These are phyloP conservation scores for Dendrocalamus latiflorus DNA, from an alignment of 202 grass and related monocot species.

Conservation along the genomic window DNA sequence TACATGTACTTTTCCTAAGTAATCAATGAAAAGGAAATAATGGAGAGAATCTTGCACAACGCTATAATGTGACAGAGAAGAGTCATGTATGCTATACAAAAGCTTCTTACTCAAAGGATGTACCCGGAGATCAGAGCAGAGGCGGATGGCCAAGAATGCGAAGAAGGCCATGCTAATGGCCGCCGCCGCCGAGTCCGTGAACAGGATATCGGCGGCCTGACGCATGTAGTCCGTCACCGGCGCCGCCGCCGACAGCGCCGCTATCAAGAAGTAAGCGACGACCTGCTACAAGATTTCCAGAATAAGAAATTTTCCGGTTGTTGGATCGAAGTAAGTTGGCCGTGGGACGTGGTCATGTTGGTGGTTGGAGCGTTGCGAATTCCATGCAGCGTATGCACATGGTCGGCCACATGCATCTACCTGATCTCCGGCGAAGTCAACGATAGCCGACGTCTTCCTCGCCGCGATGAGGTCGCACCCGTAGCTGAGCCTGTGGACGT, in stretches of 20 bases:
- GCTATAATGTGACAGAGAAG: background rate
- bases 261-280: slow-evolving; percentile 56
- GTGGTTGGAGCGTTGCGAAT: slow-evolving; percentile 2
- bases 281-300: slow-evolving; percentile 33
- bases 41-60: background rate
- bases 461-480: slow-evolving; percentile 34
- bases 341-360: background rate
- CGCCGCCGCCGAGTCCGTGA: slow-evolving; percentile 50
- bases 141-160: slow-evolving; percentile 46
- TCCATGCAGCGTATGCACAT: background rate
- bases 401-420: slow-evolving; percentile 16
- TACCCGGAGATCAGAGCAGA: slow-evolving; percentile 70
- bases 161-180: slow-evolving; percentile 73
- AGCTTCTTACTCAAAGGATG: too few species aligned
- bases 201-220: slow-evolving; percentile 44
- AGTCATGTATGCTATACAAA: slow-evolving; percentile 2
- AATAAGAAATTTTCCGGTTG: background rate
- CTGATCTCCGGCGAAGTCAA: slow-evolving; percentile 80
- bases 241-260: slow-evolving; percentile 50
- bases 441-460: slow-evolving; percentile 23
- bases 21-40: background rate
- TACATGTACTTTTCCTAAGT: background rate
- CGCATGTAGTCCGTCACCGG: slow-evolving; percentile 75
- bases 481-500: slow-evolving; percentile 34
- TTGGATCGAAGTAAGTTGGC: background rate